Percentiles rank a stretch among this genome's conserved stretches.
phyloP scores from a whole-genome alignment of 108 stramenopile genomes.

The Bacterosira constricta region DNA sequence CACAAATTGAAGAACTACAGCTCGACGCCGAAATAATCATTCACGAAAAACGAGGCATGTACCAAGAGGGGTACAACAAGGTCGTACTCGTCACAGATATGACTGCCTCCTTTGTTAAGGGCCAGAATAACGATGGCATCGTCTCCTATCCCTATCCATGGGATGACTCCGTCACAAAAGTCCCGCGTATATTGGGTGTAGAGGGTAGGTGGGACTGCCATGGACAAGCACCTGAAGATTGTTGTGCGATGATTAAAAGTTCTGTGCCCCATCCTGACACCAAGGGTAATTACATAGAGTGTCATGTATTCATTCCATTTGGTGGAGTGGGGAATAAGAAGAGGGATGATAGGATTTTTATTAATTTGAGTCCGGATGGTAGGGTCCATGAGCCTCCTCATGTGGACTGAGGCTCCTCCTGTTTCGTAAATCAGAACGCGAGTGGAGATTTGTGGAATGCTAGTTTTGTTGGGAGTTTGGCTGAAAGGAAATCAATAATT shows the following conservation, averaged over 20 bases:
- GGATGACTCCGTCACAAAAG: constrained; percentile 9
- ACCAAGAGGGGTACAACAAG: constrained; percentile 25
- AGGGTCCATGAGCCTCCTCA: constrained; percentile 8
- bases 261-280: constrained; percentile 12
- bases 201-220: constrained; percentile 29
- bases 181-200: neutral
- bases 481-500: too few relatives aligned
- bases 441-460: too few relatives aligned
- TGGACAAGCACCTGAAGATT: constrained; percentile 1
- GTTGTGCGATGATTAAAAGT: constrained; percentile 12
- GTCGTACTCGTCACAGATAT: constrained; percentile 27
- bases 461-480: too few relatives aligned
- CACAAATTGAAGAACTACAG: constrained; percentile 1
- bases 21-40: constrained; percentile 13
- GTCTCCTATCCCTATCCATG: constrained; percentile 24
- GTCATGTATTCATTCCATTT: constrained; percentile 29
- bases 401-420: too few relatives aligned
- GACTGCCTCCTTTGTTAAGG: constrained; percentile 1
- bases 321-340: constrained; percentile 18
- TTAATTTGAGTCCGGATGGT: constrained; percentile 14
- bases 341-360: constrained; percentile 13
- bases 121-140: constrained; percentile 17
- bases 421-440: too few relatives aligned
- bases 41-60: constrained; percentile 16
- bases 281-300: constrained; percentile 13